These are phyloP conservation scores for Penicillium fimorum DNA, from an alignment of 495 filamentous ascomycete species.

Conservation along the genomic window DNA sequence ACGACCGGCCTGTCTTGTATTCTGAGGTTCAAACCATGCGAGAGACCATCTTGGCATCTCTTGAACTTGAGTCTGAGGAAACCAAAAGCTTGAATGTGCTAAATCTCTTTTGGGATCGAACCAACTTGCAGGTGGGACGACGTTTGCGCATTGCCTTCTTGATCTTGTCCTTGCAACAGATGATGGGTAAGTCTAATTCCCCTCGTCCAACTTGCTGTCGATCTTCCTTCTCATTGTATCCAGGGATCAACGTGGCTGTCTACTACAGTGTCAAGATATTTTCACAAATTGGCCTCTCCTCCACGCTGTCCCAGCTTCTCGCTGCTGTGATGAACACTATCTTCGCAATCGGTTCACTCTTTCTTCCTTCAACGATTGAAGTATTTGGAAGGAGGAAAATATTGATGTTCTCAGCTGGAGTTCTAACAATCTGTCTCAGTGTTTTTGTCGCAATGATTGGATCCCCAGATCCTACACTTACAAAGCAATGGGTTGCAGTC, in stretches of 20 bases:
- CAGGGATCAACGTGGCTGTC: slow-evolving; percentile 21
- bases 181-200: slow-evolving; percentile 19
- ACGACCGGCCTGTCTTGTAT: slow-evolving; percentile 15
- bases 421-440: slow-evolving; percentile 23
- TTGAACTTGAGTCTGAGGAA: slow-evolving; percentile 19
- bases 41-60: slow-evolving; percentile 19
- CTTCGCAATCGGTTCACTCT: neutral
- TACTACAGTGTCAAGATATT: slow-evolving; percentile 35
- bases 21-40: slow-evolving; percentile 10
- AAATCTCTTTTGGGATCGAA: slow-evolving; percentile 27
- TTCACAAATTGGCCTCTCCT: slow-evolving; percentile 27
- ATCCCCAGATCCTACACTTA: slow-evolving; percentile 11
- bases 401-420: slow-evolving; percentile 26
- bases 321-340: neutral
- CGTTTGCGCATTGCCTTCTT: slow-evolving; percentile 31
- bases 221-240: neutral
- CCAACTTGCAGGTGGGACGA: slow-evolving; percentile 24
- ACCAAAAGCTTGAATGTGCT: slow-evolving; percentile 15
- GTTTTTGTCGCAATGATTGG: slow-evolving; percentile 23
- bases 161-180: slow-evolving; percentile 26
- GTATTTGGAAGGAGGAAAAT: slow-evolving; percentile 26
- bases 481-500: slow-evolving; percentile 18
- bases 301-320: slow-evolving; percentile 2
- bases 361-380: slow-evolving; percentile 13
- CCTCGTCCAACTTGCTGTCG: neutral